These are phyloP conservation scores for Viola pubescens DNA, from an alignment of 441 rosid species.

Conservation along the genomic window DNA sequence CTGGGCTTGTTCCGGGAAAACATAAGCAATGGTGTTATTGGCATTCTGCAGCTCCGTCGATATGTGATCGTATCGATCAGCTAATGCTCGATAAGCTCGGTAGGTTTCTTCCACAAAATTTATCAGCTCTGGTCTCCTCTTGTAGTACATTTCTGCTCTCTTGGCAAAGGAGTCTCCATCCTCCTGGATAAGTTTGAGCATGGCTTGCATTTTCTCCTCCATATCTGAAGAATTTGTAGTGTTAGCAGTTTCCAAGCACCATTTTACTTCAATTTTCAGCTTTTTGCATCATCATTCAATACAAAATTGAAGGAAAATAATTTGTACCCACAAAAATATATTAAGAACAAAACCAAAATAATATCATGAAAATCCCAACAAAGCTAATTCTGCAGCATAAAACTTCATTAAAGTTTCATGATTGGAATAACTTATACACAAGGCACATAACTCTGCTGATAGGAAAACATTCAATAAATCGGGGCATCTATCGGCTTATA, in stretches of 20 bases:
- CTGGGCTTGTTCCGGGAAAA: constrained; percentile 75
- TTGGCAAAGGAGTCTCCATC: constrained; percentile 93
- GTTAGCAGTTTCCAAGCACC: neutral
- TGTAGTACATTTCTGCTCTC: constrained; percentile 97
- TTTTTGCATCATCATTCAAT: neutral
- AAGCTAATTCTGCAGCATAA: too few species aligned
- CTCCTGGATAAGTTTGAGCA: constrained; percentile 71
- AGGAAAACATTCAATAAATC: too few species aligned
- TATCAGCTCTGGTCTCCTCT: constrained; percentile 81
- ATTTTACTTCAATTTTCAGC: neutral
- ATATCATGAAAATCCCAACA: constrained; percentile 6
- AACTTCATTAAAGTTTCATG: too few species aligned
- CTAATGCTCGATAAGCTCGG: constrained; percentile 86
- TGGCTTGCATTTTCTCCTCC: constrained; percentile 64
- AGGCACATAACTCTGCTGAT: neutral
- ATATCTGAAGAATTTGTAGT: constrained; percentile 40
- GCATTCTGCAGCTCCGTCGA: constrained; percentile 94
- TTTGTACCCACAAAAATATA: too few species aligned
- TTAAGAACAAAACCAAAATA: neutral
- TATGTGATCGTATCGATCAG: constrained; percentile 82
- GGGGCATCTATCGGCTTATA: too few species aligned
- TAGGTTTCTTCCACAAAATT: constrained; percentile 76
- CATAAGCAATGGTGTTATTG: constrained; percentile 81
- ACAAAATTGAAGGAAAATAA: neutral
- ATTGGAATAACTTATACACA: too few species aligned